These are phyloP conservation scores for Cryphonectria carpinicola DNA, from an alignment of 2,329 filamentous ascomycete genomes.

Conservation along the genomic window DNA sequence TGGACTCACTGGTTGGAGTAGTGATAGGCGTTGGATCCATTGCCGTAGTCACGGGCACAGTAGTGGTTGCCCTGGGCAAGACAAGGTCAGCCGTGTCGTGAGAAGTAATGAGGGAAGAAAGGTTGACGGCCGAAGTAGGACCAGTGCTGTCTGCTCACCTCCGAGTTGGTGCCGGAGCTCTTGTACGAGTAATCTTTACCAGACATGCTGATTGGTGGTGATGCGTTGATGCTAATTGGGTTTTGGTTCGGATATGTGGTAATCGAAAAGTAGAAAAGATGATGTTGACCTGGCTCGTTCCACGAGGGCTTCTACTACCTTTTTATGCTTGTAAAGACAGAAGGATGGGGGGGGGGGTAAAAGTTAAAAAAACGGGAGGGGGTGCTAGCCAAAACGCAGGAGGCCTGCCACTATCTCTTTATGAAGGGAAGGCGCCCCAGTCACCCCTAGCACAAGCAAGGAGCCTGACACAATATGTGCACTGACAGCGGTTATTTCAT, in stretches of 20 bases:
- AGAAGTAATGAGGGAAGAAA: neutral
- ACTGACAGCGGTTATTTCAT: neutral
- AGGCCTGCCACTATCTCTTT: constrained; percentile 1
- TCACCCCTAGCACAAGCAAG: neutral
- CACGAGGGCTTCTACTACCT: neutral
- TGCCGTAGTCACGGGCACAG: constrained; percentile 66
- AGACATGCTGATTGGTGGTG: constrained; percentile 19
- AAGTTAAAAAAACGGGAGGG: neutral
- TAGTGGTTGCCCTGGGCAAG: constrained; percentile 66
- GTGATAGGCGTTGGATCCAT: constrained; percentile 61
- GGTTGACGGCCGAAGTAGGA: neutral
- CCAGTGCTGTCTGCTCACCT: constrained; percentile 47
- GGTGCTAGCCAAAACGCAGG: neutral
- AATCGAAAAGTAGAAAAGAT: too few species aligned
- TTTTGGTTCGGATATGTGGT: too few species aligned
- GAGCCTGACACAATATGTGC: neutral
- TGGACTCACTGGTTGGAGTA: constrained; percentile 64
- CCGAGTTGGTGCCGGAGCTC: constrained; percentile 62
- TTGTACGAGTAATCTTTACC: constrained; percentile 46
- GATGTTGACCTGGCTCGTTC: neutral
- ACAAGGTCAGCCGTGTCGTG: neutral
- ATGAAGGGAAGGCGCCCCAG: neutral
- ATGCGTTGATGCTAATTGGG: neutral
- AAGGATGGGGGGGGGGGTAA: neutral
- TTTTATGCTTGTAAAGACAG: neutral